These are phyloP conservation scores for Groenewaldozyma sp. DNA, from an alignment of 1,139 yeast genomes.

Conservation along the genomic window DNA sequence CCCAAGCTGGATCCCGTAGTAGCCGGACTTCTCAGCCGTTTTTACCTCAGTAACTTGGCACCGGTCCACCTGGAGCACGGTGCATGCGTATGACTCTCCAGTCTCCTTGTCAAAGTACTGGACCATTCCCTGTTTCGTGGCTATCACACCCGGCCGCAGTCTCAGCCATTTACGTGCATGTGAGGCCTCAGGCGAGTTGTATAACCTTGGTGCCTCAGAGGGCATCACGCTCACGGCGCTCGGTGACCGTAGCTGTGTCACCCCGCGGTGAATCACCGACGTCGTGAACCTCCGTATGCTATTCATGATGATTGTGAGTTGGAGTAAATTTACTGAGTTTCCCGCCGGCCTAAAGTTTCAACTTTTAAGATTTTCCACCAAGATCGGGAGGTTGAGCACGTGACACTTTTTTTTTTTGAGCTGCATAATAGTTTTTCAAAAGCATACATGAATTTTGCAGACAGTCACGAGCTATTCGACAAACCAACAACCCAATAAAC, in stretches of 20 bases:
- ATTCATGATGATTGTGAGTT: background rate
- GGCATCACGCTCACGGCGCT: constrained; percentile 25
- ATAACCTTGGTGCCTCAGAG: constrained; percentile 26
- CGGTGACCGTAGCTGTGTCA: constrained; percentile 28
- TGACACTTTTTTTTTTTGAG: no score
- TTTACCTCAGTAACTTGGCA: constrained; percentile 77
- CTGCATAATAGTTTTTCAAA: no score
- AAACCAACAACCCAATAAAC: no score
- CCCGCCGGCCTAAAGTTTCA: no score
- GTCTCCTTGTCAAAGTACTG: constrained; percentile 55
- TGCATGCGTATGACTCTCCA: constrained; percentile 64
- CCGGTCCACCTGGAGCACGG: constrained; percentile 79
- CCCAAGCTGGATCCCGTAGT: constrained; percentile 83
- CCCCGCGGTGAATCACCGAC: constrained; percentile 7
- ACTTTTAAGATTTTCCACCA: no score
- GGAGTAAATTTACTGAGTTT: no score
- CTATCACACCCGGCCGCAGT: constrained; percentile 73
- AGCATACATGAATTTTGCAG: no score
- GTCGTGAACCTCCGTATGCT: constrained; percentile 2
- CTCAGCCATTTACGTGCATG: constrained; percentile 55
- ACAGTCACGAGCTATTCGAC: no score
- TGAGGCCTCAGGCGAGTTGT: constrained; percentile 31
- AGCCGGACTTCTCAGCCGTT: constrained; percentile 63
- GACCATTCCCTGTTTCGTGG: constrained; percentile 83
- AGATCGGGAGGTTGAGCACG: no score